Conservation (phyloP, 495 filamentous ascomycete species). For the Cercophora sp. region DNA sequence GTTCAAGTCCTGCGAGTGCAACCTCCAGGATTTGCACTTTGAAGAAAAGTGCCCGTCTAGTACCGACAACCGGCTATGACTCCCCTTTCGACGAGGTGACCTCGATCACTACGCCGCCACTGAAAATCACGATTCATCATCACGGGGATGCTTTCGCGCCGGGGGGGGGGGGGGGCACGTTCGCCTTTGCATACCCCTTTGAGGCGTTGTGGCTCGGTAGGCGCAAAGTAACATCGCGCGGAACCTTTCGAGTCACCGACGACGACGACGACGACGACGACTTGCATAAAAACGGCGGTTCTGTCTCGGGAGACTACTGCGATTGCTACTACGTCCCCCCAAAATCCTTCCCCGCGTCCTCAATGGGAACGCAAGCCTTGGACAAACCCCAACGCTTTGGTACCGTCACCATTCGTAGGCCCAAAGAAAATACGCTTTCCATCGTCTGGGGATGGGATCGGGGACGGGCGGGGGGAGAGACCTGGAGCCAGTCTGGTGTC, state of each 20-base stretch:
- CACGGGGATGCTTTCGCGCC: not conserved
- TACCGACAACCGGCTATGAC: not conserved
- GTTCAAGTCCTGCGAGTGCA: not conserved
- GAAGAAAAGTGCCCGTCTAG: not conserved
- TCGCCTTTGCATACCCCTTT: not conserved
- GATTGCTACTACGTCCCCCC: not conserved
- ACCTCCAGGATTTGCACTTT: not conserved
- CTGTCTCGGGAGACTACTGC: not conserved
- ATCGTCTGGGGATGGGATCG: not conserved
- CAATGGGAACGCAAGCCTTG: not conserved
- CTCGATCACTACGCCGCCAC: not conserved
- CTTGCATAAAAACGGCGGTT: not conserved
- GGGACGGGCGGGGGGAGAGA: not conserved
- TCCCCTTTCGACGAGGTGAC: not conserved
- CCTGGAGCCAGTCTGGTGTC: not conserved
- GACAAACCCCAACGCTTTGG: not conserved
- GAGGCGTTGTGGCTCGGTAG: not conserved
- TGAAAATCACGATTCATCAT: not conserved
- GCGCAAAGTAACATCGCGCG: not conserved
- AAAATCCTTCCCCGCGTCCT: too few relatives aligned
- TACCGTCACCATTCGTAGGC: not conserved
- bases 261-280: not conserved
- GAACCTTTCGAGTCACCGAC: not conserved
- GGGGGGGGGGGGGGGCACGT: not conserved
- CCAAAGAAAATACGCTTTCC: not conserved